A percentile compares a stretch with the other conserved stretches of the same genome.
phyloP scores from a whole-genome alignment of 164 flowering plant species.

The Nymphaea colorata region DNA sequence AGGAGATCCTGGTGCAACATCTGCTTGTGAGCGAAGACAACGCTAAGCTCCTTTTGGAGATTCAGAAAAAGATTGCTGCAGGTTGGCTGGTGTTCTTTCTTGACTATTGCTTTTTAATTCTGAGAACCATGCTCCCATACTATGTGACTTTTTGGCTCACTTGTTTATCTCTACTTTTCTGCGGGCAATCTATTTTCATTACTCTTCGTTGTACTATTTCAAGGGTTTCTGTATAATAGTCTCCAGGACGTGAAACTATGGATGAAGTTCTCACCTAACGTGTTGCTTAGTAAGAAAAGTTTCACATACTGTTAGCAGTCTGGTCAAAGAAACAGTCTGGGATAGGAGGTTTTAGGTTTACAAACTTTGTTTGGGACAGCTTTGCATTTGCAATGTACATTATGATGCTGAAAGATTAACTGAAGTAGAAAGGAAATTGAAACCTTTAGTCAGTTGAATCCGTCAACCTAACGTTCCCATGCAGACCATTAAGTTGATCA shows the following conservation, averaged over 20 bases:
- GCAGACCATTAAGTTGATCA: too few species aligned
- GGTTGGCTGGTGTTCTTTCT: slow-evolving; percentile 22
- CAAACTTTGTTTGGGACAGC: too few species aligned
- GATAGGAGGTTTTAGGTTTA: too few species aligned
- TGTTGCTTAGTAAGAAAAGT: neutral
- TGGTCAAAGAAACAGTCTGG: too few species aligned
- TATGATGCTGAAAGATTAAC: too few species aligned
- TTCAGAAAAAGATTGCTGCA: slow-evolving; percentile 38
- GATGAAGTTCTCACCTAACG: neutral
- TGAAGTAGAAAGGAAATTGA: too few species aligned
- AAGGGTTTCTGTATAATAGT: neutral
- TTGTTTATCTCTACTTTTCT: neutral
- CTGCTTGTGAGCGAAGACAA: slow-evolving; percentile 77
- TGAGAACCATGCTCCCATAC: neutral
- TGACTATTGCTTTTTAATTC: neutral
- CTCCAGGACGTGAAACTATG: neutral
- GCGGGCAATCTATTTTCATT: neutral
- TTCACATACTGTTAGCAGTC: too few species aligned
- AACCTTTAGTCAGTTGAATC: too few species aligned
- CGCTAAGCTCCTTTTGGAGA: slow-evolving; percentile 50
- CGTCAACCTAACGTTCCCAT: too few species aligned
- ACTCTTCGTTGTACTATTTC: neutral
- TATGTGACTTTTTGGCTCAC: neutral
- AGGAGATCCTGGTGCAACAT: slow-evolving; percentile 82
- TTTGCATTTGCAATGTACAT: too few species aligned